Base-by-base conservation (phyloP, 345 rosid species). In the Excoecaria cochinchinensis region DNA sequence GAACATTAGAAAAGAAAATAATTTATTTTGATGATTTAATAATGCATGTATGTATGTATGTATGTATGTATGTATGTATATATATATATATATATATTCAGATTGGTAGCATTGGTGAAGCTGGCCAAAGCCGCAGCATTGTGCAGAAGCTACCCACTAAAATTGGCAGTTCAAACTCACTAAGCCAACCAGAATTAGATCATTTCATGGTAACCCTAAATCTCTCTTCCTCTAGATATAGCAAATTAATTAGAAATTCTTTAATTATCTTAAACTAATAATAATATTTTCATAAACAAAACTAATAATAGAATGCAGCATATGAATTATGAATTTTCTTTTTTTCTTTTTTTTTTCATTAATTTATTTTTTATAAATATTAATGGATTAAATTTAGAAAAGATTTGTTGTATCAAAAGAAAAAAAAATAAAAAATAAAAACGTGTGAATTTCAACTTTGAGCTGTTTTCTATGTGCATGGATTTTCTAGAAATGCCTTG, bases 101-200 rank as follows among this genome's bases (percentile, higher is more conserved):
- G 87, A 76, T 81, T 42, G 65, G 81, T 50, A 66, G 69, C 58
- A 69, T 76, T 47, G 59, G 56, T 8, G 73, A 69, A 17, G 62
- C 19, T 3, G 77, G 68, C 12, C 58, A 59, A 66, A 65, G 58
- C 50, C 63, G 57, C 16, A 25, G 52, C 13, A 17, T 66, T 52
- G 47, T 65, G 52, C 51, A 22, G 52, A 80, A 25, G 57, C 31
- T 72, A 59, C 52, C 76, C 25, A 70, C 31, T 53, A 40, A 52
- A 31, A 76, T 25, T 56, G 52, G 81, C 55, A 31, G 48, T 61
- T 56, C 67, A 6, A 74, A 84, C 70, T 69, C 78, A 60, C 68
- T 76, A n/a, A 73, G 39, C 10, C 82, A 67, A 53, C 75, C 89
- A 42, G 89, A 86, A 70, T 71, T 86, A 24, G 89, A 86, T 72